Percentiles rank a stretch among this genome's conserved stretches.
Evolutionary conservation across 2,329 filamentous ascomycete species (phyloP).

Genomic region (Ceratocystis papillata): DNA sequence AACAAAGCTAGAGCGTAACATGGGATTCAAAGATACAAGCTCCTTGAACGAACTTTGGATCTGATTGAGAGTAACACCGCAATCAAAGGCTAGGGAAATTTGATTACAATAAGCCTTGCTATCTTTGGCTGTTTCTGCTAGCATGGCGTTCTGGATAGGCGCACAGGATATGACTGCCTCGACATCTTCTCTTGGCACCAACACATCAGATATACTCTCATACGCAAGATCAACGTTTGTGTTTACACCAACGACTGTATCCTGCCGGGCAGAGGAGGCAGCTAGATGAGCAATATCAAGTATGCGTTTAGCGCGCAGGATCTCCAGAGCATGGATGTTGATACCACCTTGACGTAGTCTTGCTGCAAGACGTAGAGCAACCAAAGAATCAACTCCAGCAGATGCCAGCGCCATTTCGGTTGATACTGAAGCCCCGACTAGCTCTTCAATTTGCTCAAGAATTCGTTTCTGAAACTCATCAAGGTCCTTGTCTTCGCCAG

Average conservation of each 20-base stretch:
- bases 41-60: conserved; percentile 41
- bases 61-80: conserved; percentile 30
- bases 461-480: not conserved
- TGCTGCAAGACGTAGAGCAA: conserved; percentile 46
- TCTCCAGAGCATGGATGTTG: conserved; percentile 44
- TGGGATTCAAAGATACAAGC: conserved; percentile 48
- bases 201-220: not conserved
- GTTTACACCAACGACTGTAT: no score
- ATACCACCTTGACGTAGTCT: conserved; percentile 48
- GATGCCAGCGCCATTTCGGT: conserved; percentile 38
- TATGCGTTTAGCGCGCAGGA: conserved; percentile 32
- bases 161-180: conserved; percentile 52
- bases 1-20: conserved; percentile 64
- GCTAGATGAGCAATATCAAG: not conserved
- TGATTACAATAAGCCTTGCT: conserved; percentile 64
- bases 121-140: conserved; percentile 57
- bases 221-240: not conserved
- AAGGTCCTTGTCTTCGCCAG: not conserved
- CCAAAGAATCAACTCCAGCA: conserved; percentile 54
- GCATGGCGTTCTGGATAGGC: conserved; percentile 66
- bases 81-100: conserved; percentile 51
- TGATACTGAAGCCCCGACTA: conserved; percentile 34
- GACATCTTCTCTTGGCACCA: conserved; percentile 25
- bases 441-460: conserved; percentile 15
- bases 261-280: not conserved